Percentiles rank a stretch among this genome's conserved stretches.
Evolutionary conservation across 2,329 filamentous ascomycete genomes (phyloP).

Genomic region (Claviceps cyperi): DNA sequence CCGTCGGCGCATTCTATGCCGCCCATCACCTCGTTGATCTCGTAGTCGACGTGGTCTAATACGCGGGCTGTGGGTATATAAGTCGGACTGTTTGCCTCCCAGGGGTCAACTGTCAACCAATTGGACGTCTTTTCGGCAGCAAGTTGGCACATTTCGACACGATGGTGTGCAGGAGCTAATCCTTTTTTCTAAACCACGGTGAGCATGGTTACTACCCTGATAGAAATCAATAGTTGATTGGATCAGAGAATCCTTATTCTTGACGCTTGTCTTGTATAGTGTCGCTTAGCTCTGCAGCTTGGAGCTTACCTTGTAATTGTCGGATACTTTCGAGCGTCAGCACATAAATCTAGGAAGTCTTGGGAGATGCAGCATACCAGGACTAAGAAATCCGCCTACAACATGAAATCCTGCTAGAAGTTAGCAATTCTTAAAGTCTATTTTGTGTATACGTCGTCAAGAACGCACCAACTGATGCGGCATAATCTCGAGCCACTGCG

Average conservation of each 20-base stretch:
- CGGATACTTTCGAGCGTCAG: background rate
- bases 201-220: background rate
- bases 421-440: background rate
- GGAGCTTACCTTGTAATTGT: background rate
- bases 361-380: background rate
- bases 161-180: slow-evolving; percentile 22
- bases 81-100: slow-evolving; percentile 67
- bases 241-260: background rate
- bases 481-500: background rate
- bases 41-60: slow-evolving; percentile 78
- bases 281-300: background rate
- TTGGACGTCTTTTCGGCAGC: slow-evolving; percentile 63
- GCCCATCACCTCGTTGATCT: slow-evolving; percentile 67
- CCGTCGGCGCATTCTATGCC: slow-evolving; percentile 59
- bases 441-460: background rate
- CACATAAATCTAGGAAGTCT: background rate
- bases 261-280: too few relatives aligned
- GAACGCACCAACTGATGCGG: background rate
- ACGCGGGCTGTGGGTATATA: slow-evolving; percentile 85
- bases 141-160: slow-evolving; percentile 65
- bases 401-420: background rate
- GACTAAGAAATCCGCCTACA: background rate
- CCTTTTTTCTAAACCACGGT: slow-evolving; percentile 17
- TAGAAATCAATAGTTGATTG: background rate
- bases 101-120: slow-evolving; percentile 70